Evolutionary conservation across 2,329 filamentous ascomycete species (phyloP), one percentile per base, ranked within the genome.

Genomic region (Aaosphaeria arxii): DNA sequence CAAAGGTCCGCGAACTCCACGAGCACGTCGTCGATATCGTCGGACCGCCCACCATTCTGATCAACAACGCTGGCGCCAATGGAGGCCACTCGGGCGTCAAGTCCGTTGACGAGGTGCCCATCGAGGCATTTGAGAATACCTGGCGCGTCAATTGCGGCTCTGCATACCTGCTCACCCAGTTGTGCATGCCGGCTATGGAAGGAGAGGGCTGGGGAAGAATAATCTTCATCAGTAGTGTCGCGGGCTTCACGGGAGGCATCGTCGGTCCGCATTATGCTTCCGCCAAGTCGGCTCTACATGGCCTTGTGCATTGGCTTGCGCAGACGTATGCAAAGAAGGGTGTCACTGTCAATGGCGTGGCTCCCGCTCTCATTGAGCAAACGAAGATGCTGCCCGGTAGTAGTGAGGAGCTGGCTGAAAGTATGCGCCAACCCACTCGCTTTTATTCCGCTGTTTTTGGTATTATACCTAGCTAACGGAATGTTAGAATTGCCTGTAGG

Each of bases 301-400:
- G 72, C 24, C 67, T 78, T 57, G 64, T 77, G 50, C 73, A 76
- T 56, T 78, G 75, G 65, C 55, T 78, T 24, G 71, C 73, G 1
- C 56, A 53, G 4, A 63, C 64, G 44, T 73, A 77, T 53, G 72
- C 69, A 5, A 71, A 63, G 51, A 71, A 70, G 43, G 75, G 75
- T 9, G 66, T 79, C 39, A 76, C 73, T 13, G 73, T 76, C 1
- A 78, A 78, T 55, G 74, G 72, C 33, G 69, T 78, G 11, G 75
- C 75, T 13, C 75, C 76, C 6, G 75, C 75, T 6, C 55, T 77
- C 58, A 74, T 77, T 48, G 67, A 74, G 33, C 64, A 67, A 11
- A 77, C 76, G 13, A 67, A 64, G 11, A 77, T 78, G 74, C 59
- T 78, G 49, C 67, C 69, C 6, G 66, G 61, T 11, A 61, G 65